Conservation (phyloP, 257 asterid species). For the Paulownia fortunei region DNA sequence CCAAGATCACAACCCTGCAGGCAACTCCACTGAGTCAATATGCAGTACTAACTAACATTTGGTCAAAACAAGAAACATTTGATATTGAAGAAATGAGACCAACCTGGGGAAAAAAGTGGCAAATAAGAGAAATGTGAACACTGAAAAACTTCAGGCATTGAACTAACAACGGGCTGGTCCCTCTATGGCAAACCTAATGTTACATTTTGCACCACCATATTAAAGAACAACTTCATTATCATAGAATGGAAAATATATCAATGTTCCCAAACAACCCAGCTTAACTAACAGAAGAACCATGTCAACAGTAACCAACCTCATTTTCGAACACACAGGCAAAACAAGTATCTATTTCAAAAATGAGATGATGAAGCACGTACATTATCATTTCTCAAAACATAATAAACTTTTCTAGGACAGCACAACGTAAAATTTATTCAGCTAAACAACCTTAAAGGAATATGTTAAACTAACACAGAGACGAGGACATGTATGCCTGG, state of each 20-base stretch:
- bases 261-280: conserved; percentile 29
- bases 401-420: neutral
- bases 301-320: conserved; percentile 23
- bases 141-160: conserved; percentile 65
- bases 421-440: neutral
- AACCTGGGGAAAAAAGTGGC: conserved; percentile 64
- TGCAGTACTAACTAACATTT: conserved; percentile 46
- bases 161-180: conserved; percentile 66
- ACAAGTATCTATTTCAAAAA: neutral
- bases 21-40: conserved; percentile 67
- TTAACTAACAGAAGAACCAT: conserved; percentile 23
- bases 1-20: conserved; percentile 65
- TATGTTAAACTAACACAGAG: neutral
- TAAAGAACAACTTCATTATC: conserved; percentile 47
- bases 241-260: conserved; percentile 32
- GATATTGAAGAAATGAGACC: conserved; percentile 54
- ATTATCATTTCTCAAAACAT: conserved; percentile 10
- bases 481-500: neutral
- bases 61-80: conserved; percentile 52
- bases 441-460: neutral
- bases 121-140: conserved; percentile 65
- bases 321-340: conserved; percentile 7
- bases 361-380: conserved; percentile 18
- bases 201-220: conserved; percentile 59
- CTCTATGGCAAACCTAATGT: conserved; percentile 66